phyloP scores from a whole-genome alignment of 192 early-diverging fungal species.

The Chytriomyces sp. region DNA sequence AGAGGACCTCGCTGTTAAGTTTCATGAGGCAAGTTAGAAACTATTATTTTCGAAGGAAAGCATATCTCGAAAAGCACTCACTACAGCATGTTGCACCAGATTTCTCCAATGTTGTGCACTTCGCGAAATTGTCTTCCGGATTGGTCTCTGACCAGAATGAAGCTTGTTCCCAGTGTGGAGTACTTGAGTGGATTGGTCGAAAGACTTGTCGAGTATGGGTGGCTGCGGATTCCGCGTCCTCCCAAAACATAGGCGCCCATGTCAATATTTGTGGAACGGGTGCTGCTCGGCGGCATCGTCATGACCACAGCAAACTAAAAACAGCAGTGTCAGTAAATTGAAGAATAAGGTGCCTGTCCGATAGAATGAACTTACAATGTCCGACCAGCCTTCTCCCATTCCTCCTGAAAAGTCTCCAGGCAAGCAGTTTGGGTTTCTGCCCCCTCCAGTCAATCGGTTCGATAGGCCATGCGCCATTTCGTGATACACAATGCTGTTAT shows the following conservation, averaged over 20 bases:
- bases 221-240: constrained; percentile 55
- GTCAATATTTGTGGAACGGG: constrained; percentile 48
- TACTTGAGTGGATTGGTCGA: constrained; percentile 45
- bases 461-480: constrained; percentile 44
- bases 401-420: constrained; percentile 36
- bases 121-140: constrained; percentile 28
- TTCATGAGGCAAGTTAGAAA: constrained; percentile 49
- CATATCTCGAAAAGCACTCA: background rate
- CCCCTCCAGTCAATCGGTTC: constrained; percentile 47
- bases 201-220: constrained; percentile 65
- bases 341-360: background rate
- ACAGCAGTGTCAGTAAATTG: too few species aligned
- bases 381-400: constrained; percentile 47
- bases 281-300: constrained; percentile 40
- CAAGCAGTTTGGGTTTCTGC: constrained; percentile 36
- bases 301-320: constrained; percentile 66
- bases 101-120: constrained; percentile 63
- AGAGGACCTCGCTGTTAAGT: constrained; percentile 70
- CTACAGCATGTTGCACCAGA: constrained; percentile 59
- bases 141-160: constrained; percentile 63
- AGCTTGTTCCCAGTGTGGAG: constrained; percentile 42
- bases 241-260: constrained; percentile 52
- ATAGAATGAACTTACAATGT: constrained; percentile 21
- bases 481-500: constrained; percentile 56
- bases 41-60: background rate